These are phyloP conservation scores for Dorcoceras hygrometricum DNA, from an alignment of 257 asterid species.

Conservation along the genomic window DNA sequence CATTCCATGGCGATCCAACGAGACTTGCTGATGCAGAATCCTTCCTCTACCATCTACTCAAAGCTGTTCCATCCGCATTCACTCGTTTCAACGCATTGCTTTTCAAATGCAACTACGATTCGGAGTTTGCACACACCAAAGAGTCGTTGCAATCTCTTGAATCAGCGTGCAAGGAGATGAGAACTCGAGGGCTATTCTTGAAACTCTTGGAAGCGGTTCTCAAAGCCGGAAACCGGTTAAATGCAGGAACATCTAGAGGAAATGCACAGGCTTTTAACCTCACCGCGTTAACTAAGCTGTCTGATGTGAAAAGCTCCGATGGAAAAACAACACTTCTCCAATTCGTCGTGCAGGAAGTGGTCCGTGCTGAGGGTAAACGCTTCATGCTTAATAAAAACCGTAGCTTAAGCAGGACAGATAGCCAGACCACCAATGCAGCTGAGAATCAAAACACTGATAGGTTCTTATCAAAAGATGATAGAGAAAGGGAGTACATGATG, in stretches of 20 bases:
- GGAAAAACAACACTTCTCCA: constrained; percentile 83
- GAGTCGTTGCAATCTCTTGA: constrained; percentile 55
- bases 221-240: constrained; percentile 83
- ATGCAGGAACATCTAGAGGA: constrained; percentile 85
- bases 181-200: constrained; percentile 72
- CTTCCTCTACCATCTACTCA: constrained; percentile 79
- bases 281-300: constrained; percentile 68
- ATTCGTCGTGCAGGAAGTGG: constrained; percentile 87
- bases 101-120: constrained; percentile 51
- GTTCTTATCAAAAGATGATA: constrained; percentile 40
- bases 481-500: constrained; percentile 70
- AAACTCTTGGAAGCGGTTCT: constrained; percentile 87
- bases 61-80: constrained; percentile 78
- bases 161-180: constrained; percentile 67
- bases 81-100: constrained; percentile 69
- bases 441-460: constrained; percentile 28
- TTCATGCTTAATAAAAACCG: constrained; percentile 49
- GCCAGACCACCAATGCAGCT: constrained; percentile 30
- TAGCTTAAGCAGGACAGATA: constrained; percentile 45
- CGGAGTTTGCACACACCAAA: constrained; percentile 46
- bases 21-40: constrained; percentile 85
- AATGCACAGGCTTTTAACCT: constrained; percentile 86
- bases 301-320: constrained; percentile 85
- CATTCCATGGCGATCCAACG: constrained; percentile 70
- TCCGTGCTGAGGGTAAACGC: constrained; percentile 89